Evolutionary conservation across 2,329 filamentous ascomycete species (phyloP).

Genomic region (Westerdykella sp.): DNA sequence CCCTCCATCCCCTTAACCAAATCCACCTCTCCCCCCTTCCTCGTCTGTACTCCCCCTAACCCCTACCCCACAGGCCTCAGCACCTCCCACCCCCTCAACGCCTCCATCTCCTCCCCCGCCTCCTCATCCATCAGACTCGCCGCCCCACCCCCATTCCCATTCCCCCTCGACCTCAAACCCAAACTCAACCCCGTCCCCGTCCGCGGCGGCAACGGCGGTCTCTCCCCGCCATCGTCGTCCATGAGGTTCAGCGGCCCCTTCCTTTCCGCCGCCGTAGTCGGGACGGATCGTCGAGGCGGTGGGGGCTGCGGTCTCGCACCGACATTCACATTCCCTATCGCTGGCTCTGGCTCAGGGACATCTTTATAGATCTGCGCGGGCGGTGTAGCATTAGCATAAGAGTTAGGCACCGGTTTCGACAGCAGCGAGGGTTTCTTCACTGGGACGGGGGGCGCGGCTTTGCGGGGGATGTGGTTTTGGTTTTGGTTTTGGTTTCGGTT

Average conservation of each 20-base stretch:
- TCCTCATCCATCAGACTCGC: slow-evolving; percentile 31
- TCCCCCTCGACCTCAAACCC: slow-evolving; percentile 5
- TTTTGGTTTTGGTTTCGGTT: neutral
- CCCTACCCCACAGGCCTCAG: slow-evolving; percentile 23
- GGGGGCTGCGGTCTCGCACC: slow-evolving; percentile 12
- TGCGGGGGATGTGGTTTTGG: slow-evolving; percentile 21
- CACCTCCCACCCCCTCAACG: slow-evolving; percentile 37
- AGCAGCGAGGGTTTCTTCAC: slow-evolving; percentile 30
- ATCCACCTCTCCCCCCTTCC: no score
- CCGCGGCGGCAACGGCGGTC: slow-evolving; percentile 28
- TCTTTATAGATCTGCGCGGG: slow-evolving; percentile 21
- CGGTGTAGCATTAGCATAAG: slow-evolving; percentile 6
- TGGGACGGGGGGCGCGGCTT: slow-evolving; percentile 30
- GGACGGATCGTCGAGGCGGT: slow-evolving; percentile 23
- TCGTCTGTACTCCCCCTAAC: neutral
- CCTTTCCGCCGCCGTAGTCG: slow-evolving; percentile 10
- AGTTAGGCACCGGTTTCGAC: slow-evolving; percentile 6
- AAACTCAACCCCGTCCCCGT: slow-evolving; percentile 23
- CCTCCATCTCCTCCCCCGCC: slow-evolving; percentile 24
- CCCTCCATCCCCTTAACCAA: no score
- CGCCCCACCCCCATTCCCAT: neutral
- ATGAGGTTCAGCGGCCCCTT: slow-evolving; percentile 18
- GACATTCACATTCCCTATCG: neutral
- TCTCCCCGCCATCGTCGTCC: slow-evolving; percentile 14
- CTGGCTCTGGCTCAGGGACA: slow-evolving; percentile 2